Percentiles rank a stretch among this genome's conserved stretches.
phyloP scores from a whole-genome alignment of 306 rosid species.

The Trifolium pratense region DNA sequence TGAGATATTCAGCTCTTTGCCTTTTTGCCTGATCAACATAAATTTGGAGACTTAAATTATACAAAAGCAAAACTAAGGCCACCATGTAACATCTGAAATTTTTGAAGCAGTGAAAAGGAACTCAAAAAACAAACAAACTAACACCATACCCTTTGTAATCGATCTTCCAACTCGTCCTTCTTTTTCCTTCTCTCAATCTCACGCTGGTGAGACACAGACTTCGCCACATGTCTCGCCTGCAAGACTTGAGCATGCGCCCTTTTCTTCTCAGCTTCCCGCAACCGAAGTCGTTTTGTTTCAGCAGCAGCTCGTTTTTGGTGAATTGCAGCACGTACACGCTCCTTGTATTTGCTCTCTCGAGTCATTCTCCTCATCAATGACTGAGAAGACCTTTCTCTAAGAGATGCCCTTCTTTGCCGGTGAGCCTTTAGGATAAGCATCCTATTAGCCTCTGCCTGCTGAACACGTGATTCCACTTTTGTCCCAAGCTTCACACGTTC shows the following conservation, averaged over 20 bases:
- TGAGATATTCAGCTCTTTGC: conserved; percentile 86
- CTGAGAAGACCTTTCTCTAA: conserved; percentile 87
- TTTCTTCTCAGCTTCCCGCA: conserved; percentile 88
- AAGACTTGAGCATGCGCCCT: conserved; percentile 75
- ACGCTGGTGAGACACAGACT: conserved; percentile 81
- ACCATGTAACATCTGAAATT: conserved; percentile 3
- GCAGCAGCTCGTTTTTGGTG: conserved; percentile 87
- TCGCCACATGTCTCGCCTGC: conserved; percentile 78
- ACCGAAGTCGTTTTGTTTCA: conserved; percentile 75
- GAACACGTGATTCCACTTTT: conserved; percentile 83
- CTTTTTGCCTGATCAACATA: conserved; percentile 71
- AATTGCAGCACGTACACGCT: conserved; percentile 85
- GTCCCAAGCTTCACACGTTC: conserved; percentile 75
- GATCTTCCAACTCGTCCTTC: conserved; percentile 84
- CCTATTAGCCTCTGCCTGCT: conserved; percentile 90
- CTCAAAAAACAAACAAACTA: conserved; percentile 5
- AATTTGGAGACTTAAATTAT: conserved; percentile 21
- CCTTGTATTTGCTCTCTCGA: conserved; percentile 88
- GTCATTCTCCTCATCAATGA: conserved; percentile 76
- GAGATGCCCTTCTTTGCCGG: conserved; percentile 82
- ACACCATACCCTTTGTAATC: conserved; percentile 79
- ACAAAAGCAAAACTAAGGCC: conserved; percentile 22
- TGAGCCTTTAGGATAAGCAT: conserved; percentile 79
- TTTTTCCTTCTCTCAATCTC: conserved; percentile 84
- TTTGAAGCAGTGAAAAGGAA: background rate